phyloP scores from a whole-genome alignment of 1,139 yeast genomes.

The Entelexis paramagnoliae region DNA sequence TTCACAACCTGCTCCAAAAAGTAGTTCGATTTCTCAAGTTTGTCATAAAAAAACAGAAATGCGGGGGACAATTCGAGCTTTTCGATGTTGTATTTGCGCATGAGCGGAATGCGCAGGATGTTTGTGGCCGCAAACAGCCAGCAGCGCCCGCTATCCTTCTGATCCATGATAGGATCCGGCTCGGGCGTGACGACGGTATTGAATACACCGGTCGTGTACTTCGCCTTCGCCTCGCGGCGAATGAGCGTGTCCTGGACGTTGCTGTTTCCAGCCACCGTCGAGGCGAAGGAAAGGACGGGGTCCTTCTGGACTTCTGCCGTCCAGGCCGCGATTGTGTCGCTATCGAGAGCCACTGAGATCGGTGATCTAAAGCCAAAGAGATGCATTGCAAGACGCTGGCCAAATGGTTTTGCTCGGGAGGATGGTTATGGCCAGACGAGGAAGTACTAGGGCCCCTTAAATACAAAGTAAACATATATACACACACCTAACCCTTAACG shows the following conservation, averaged over 20 bases:
- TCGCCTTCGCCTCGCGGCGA: slow-evolving; percentile 39
- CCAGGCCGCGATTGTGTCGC: slow-evolving; percentile 27
- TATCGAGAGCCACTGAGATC: slow-evolving; percentile 18
- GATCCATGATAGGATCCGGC: slow-evolving; percentile 65
- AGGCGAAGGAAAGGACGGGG: slow-evolving; percentile 28
- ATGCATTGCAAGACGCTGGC: too few species aligned
- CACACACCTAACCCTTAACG: too few species aligned
- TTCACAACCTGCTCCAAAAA: slow-evolving; percentile 66
- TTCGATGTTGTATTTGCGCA: slow-evolving; percentile 52
- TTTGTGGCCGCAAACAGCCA: slow-evolving; percentile 83
- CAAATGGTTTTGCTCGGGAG: too few species aligned
- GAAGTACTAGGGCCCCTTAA: too few species aligned
- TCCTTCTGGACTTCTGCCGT: slow-evolving; percentile 25
- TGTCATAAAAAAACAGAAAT: slow-evolving; percentile 62
- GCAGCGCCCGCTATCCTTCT: slow-evolving; percentile 66
- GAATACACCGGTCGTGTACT: slow-evolving; percentile 39
- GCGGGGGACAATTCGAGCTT: slow-evolving; percentile 68
- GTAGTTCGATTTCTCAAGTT: slow-evolving; percentile 63
- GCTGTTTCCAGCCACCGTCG: slow-evolving; percentile 30
- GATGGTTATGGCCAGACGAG: too few species aligned
- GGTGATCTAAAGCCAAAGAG: slow-evolving; percentile 15
- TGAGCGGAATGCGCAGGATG: slow-evolving; percentile 52
- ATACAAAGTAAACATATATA: too few species aligned
- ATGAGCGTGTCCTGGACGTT: slow-evolving; percentile 33
- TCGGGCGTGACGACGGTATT: slow-evolving; percentile 51